phyloP scores from a whole-genome alignment of 192 early-diverging fungal species.

The Mortierella claussenii region DNA sequence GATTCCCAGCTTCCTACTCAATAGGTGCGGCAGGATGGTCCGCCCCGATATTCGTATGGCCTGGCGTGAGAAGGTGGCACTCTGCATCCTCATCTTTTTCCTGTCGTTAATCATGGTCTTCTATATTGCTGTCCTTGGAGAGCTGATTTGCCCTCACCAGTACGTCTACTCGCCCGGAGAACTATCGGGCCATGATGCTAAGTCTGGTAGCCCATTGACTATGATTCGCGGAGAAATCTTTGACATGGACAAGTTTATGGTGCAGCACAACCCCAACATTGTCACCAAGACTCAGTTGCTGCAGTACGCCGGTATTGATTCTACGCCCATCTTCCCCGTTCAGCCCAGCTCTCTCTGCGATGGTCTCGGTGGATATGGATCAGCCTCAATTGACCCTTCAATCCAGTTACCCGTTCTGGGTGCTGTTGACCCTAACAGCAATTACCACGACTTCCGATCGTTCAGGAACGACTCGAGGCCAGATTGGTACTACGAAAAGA shows the following conservation, averaged over 20 bases:
- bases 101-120: slow-evolving; percentile 85
- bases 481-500: slow-evolving; percentile 76
- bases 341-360: slow-evolving; percentile 68
- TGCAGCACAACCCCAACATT: slow-evolving; percentile 61
- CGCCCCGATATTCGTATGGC: slow-evolving; percentile 86
- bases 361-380: slow-evolving; percentile 61
- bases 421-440: slow-evolving; percentile 65
- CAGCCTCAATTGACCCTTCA: slow-evolving; percentile 53
- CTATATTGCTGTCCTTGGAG: slow-evolving; percentile 83
- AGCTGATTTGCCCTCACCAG: slow-evolving; percentile 78
- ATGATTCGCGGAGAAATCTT: slow-evolving; percentile 87
- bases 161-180: slow-evolving; percentile 77
- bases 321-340: slow-evolving; percentile 74
- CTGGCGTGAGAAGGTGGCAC: slow-evolving; percentile 97
- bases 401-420: slow-evolving; percentile 60
- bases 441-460: slow-evolving; percentile 79
- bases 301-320: slow-evolving; percentile 74
- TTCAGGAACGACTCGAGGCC: slow-evolving; percentile 67
- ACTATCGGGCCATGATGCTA: slow-evolving; percentile 52
- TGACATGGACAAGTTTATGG: slow-evolving; percentile 75
- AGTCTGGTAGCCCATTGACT: slow-evolving; percentile 61
- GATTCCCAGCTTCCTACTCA: slow-evolving; percentile 79
- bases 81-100: slow-evolving; percentile 87
- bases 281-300: slow-evolving; percentile 54
- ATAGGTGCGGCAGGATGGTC: slow-evolving; percentile 81